These are phyloP conservation scores for Coemansia nantahalensis DNA, from an alignment of 192 early-diverging fungal genomes.

Conservation along the genomic window DNA sequence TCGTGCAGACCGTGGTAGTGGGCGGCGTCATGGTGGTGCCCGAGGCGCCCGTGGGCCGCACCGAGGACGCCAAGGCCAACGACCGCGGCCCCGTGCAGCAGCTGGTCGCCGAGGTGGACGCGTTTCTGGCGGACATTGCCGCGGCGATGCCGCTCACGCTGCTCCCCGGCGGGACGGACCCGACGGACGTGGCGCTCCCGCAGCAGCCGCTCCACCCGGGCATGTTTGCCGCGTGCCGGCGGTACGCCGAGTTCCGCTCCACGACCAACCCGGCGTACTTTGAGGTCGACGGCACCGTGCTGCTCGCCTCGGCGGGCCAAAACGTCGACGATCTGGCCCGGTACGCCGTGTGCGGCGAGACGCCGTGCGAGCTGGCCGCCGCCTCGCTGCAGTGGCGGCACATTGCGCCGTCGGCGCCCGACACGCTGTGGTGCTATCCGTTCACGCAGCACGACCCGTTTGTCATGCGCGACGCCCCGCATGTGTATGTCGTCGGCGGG, in stretches of 20 bases:
- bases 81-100: constrained; percentile 40
- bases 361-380: constrained; percentile 69
- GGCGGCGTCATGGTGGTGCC: constrained; percentile 65
- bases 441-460: constrained; percentile 87
- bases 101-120: constrained; percentile 61
- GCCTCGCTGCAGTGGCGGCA: constrained; percentile 78
- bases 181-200: constrained; percentile 73
- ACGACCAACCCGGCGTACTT: constrained; percentile 82
- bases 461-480: constrained; percentile 66
- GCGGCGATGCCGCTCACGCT: constrained; percentile 66
- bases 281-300: constrained; percentile 62
- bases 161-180: constrained; percentile 81
- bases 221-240: constrained; percentile 62
- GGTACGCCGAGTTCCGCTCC: constrained; percentile 61
- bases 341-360: constrained; percentile 55
- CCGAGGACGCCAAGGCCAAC: constrained; percentile 51
- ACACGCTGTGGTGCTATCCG: constrained; percentile 95
- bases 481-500: constrained; percentile 91
- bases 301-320: constrained; percentile 85
- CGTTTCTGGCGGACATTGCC: constrained; percentile 60
- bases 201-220: constrained; percentile 80
- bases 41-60: constrained; percentile 42
- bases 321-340: constrained; percentile 81
- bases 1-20: constrained; percentile 72
- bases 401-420: constrained; percentile 89